phyloP scores from a whole-genome alignment of 2,329 filamentous ascomycete genomes.

The Passalora sequoiae region DNA sequence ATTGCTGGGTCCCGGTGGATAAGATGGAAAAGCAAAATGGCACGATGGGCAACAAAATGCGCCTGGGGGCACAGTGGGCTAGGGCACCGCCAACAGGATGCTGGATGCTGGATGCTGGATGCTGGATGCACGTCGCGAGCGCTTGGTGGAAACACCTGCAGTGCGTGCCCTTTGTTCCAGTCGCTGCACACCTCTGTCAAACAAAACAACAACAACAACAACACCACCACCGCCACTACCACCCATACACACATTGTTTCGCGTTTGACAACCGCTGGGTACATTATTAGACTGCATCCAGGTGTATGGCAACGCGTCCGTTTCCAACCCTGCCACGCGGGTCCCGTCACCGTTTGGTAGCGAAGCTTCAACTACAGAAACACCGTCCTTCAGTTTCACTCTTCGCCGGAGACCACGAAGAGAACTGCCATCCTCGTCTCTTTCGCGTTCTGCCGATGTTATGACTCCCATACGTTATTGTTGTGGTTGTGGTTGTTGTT shows the following conservation, averaged over 20 bases:
- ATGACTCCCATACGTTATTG: not conserved
- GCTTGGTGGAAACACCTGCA: slow-evolving; percentile 6
- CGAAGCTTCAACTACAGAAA: slow-evolving; percentile 2
- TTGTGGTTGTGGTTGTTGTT: no score
- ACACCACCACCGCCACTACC: no score
- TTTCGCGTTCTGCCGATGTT: not conserved
- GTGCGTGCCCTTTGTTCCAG: slow-evolving; percentile 3
- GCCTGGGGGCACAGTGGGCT: no score
- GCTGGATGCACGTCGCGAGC: not conserved
- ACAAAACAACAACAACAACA: slow-evolving; percentile 3
- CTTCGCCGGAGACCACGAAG: not conserved
- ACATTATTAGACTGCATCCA: no score
- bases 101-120: no score
- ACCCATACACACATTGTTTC: slow-evolving; percentile 8
- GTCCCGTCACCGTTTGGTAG: slow-evolving; percentile 3
- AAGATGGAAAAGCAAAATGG: not conserved
- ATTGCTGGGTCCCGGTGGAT: slow-evolving; percentile 2
- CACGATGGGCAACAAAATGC: no score
- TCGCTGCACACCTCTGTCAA: slow-evolving; percentile 4
- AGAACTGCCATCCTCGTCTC: not conserved
- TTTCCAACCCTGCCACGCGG: slow-evolving; percentile 5
- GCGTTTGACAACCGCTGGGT: slow-evolving; percentile 2
- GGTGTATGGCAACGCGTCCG: slow-evolving; percentile 4
- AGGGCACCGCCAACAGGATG: no score
- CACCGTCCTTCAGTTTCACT: no score